These are phyloP conservation scores for Suhomyces atakaporum DNA, from an alignment of 1,139 yeast genomes.

Conservation along the genomic window DNA sequence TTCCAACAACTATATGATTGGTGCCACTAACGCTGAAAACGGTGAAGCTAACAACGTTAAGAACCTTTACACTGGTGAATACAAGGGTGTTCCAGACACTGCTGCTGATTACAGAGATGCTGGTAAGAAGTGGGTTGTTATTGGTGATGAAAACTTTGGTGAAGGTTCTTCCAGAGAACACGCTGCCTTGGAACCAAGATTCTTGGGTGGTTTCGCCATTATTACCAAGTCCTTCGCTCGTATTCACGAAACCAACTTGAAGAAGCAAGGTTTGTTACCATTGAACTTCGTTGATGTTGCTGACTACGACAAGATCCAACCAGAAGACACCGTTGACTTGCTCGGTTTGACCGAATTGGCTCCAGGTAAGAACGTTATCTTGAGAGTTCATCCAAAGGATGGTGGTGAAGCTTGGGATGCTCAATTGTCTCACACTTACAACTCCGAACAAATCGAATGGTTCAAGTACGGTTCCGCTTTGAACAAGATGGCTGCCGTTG, in stretches of 20 bases:
- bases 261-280: constrained; percentile 66
- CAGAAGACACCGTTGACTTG: constrained; percentile 86
- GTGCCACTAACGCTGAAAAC: constrained; percentile 97
- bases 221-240: constrained; percentile 98
- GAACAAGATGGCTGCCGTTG: constrained; percentile 84
- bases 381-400: constrained; percentile 88
- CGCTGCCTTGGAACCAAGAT: constrained; percentile 99
- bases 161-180: constrained; percentile 99
- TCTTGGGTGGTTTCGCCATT: constrained; percentile 97
- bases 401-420: constrained; percentile 82
- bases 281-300: constrained; percentile 86
- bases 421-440: constrained; percentile 93
- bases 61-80: constrained; percentile 90
- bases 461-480: constrained; percentile 98
- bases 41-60: constrained; percentile 90
- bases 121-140: constrained; percentile 93
- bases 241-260: constrained; percentile 57
- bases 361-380: constrained; percentile 86
- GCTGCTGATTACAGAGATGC: constrained; percentile 93
- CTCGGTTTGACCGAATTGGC: constrained; percentile 82
- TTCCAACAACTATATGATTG: constrained; percentile 98
- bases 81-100: constrained; percentile 94
- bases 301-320: constrained; percentile 93
- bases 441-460: constrained; percentile 97
- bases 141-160: constrained; percentile 99